Evolutionary conservation across 2,329 filamentous ascomycete genomes (phyloP).

Genomic region (Colletotrichum truncatum): DNA sequence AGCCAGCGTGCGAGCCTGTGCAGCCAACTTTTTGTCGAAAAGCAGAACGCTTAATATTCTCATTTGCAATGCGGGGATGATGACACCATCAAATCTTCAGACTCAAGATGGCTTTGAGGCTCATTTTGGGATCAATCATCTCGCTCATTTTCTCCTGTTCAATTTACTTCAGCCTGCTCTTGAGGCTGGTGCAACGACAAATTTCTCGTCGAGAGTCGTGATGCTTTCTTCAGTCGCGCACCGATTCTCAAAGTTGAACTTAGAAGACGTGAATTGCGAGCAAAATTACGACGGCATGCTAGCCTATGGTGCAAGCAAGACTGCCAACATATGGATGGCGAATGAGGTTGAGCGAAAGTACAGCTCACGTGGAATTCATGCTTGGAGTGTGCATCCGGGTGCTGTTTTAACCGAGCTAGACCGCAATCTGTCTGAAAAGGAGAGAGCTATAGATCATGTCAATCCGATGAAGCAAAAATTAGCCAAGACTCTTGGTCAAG

Average conservation of each 20-base stretch:
- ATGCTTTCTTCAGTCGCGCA: conserved; percentile 53
- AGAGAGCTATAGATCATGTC: not conserved
- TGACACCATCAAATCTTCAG: not conserved
- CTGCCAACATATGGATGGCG: conserved; percentile 59
- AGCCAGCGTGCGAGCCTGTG: conserved; percentile 35
- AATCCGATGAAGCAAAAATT: not conserved
- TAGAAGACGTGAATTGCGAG: conserved; percentile 42
- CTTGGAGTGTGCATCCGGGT: conserved; percentile 55
- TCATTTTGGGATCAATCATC: conserved; percentile 62
- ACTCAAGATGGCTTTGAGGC: conserved; percentile 36
- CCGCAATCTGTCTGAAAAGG: not conserved
- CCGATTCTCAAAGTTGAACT: conserved; percentile 40
- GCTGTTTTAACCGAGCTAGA: not conserved
- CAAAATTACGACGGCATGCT: conserved; percentile 39
- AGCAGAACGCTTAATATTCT: conserved; percentile 38
- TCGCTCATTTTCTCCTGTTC: conserved; percentile 63
- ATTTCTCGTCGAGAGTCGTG: conserved; percentile 56
- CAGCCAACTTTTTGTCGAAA: conserved; percentile 32
- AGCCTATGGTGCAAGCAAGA: conserved; percentile 59
- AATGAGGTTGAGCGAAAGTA: conserved; percentile 60
- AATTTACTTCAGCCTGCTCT: conserved; percentile 55
- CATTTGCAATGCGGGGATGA: conserved; percentile 47
- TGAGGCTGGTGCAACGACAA: conserved; percentile 45
- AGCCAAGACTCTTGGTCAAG: conserved; percentile 42
- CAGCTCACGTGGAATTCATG: conserved; percentile 52